Evolutionary conservation across 371 early-diverging fungal species (phyloP).

Genomic region (Zychaea mexicana): DNA sequence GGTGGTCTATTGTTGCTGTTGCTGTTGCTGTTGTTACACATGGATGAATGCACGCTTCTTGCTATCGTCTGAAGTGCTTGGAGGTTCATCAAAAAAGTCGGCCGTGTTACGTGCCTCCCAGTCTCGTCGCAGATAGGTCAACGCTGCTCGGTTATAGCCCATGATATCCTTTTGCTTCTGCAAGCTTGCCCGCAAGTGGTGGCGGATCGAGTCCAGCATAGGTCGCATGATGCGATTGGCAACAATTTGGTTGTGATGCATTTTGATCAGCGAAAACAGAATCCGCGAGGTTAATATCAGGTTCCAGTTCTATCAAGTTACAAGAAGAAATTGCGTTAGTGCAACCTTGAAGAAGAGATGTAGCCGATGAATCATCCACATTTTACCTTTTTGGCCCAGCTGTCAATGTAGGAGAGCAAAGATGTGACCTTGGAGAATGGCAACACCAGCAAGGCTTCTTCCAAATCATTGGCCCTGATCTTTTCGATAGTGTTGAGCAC

Average conservation of each 20-base stretch:
- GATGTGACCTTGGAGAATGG: constrained; percentile 80
- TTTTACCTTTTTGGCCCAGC: constrained; percentile 77
- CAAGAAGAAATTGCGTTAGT: too few relatives aligned
- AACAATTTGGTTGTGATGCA: constrained; percentile 84
- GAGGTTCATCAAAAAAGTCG: constrained; percentile 73
- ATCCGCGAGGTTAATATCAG: constrained; percentile 77
- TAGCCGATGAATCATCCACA: constrained; percentile 4
- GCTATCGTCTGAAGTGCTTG: constrained; percentile 50
- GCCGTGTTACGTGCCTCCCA: constrained; percentile 73
- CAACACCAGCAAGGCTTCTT: constrained; percentile 86
- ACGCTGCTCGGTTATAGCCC: constrained; percentile 80
- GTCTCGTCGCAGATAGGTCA: constrained; percentile 70
- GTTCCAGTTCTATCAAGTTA: constrained; percentile 67
- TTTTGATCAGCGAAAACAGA: constrained; percentile 77
- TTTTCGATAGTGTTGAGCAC: constrained; percentile 77
- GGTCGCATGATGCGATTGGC: constrained; percentile 77
- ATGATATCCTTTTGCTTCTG: constrained; percentile 73
- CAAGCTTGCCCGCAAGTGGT: constrained; percentile 62
- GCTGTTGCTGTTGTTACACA: too few relatives aligned
- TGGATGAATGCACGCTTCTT: constrained; percentile 80
- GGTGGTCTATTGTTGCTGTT: too few relatives aligned
- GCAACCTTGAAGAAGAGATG: neutral
- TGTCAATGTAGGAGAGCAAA: constrained; percentile 73
- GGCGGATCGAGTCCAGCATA: constrained; percentile 76
- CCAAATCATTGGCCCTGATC: constrained; percentile 83